phyloP scores from a whole-genome alignment of 1,284 basidiomycete species.

The Heterobasidion irregulare region DNA sequence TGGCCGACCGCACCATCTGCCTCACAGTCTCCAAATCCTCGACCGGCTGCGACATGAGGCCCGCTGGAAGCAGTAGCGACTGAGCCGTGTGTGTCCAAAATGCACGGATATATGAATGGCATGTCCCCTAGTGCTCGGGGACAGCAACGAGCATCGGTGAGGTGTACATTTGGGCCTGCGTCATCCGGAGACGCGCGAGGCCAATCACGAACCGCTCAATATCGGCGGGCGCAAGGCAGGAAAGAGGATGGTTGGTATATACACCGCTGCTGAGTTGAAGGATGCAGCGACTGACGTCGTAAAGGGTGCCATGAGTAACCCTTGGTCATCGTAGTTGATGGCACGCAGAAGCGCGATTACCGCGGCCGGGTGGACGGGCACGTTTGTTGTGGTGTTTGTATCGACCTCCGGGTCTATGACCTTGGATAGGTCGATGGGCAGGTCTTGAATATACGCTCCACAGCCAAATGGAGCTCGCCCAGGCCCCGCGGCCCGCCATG shows the following conservation, averaged over 20 bases:
- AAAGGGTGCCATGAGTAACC: constrained; percentile 19
- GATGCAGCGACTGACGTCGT: constrained; percentile 17
- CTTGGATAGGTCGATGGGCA: no score
- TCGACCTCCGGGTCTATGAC: not conserved
- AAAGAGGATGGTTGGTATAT: constrained; percentile 16
- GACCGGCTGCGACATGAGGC: constrained; percentile 2
- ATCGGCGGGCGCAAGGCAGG: constrained; percentile 17
- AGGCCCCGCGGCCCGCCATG: no score
- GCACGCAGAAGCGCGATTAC: constrained; percentile 20
- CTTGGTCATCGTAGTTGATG: constrained; percentile 12
- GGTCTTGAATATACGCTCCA: no score
- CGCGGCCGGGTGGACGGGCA: constrained; percentile 15
- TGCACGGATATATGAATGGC: no score
- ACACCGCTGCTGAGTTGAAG: constrained; percentile 13
- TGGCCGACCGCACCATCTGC: not conserved
- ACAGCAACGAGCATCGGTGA: no score
- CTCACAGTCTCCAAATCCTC: constrained; percentile 3
- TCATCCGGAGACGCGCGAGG: constrained; percentile 18
- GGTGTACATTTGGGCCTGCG: not conserved
- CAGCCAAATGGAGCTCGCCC: no score
- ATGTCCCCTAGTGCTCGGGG: no score
- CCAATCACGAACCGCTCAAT: constrained; percentile 18
- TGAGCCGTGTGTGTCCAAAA: no score
- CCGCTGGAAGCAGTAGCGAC: no score
- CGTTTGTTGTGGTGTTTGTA: constrained; percentile 10